phyloP scores from a whole-genome alignment of 805 yeast species.

The Maudiozyma serrabonitensis region DNA sequence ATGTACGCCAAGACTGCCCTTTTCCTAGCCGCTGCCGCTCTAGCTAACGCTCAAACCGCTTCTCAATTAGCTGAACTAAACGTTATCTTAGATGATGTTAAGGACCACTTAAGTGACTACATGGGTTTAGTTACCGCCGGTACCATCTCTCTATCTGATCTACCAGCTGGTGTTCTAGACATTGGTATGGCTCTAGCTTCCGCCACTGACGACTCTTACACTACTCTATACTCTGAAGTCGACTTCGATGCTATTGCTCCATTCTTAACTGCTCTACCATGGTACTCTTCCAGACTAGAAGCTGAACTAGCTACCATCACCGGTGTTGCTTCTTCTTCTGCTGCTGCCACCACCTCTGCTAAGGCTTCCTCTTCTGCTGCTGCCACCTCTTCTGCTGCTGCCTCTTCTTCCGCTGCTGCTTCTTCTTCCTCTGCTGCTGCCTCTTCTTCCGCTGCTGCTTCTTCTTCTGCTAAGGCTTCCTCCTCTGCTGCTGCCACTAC shows the following conservation, averaged over 20 bases:
- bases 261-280: constrained; percentile 28
- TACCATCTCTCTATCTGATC: constrained; percentile 6
- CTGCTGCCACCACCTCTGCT: constrained; percentile 4
- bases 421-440: constrained; percentile 2
- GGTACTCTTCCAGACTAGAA: constrained; percentile 27
- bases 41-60: constrained; percentile 12
- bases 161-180: constrained; percentile 18
- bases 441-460: constrained; percentile 2
- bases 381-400: constrained; percentile 6
- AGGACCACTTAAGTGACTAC: constrained; percentile 11
- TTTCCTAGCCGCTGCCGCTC: constrained; percentile 15
- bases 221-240: constrained; percentile 24
- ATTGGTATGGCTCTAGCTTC: constrained; percentile 19
- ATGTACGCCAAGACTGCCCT: constrained; percentile 13
- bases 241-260: constrained; percentile 21
- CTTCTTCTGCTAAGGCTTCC: constrained; percentile 1
- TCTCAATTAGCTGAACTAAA: constrained; percentile 17
- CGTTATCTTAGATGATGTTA: constrained; percentile 16
- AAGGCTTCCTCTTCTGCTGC: constrained; percentile 7
- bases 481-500: constrained; percentile 1
- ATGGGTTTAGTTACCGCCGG: constrained; percentile 10
- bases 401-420: constrained; percentile 5
- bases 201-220: constrained; percentile 27
- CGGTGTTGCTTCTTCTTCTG: constrained; percentile 3
- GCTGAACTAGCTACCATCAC: constrained; percentile 9